phyloP scores from a whole-genome alignment of 2,329 filamentous ascomycete genomes.

The Cytospora paraplurivora region DNA sequence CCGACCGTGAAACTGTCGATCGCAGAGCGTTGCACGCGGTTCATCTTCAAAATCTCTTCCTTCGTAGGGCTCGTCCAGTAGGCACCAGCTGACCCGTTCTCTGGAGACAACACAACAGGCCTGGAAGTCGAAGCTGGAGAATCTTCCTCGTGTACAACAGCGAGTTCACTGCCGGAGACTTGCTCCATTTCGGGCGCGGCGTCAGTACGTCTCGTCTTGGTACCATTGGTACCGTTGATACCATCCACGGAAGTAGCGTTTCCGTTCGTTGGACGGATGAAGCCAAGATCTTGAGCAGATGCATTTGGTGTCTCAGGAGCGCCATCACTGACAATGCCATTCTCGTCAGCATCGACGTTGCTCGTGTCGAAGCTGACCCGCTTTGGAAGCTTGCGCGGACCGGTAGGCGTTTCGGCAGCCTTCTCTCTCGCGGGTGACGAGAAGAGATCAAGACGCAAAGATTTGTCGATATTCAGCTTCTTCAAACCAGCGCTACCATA shows the following conservation, averaged over 20 bases:
- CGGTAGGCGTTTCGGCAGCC: conserved; percentile 43
- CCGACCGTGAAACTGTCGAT: conserved; percentile 80
- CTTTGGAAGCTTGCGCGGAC: conserved; percentile 68
- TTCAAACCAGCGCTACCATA: conserved; percentile 75
- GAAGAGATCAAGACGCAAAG: conserved; percentile 74
- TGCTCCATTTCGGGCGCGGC: conserved; percentile 65
- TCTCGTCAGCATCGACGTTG: conserved; percentile 50
- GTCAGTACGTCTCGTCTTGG: conserved; percentile 36
- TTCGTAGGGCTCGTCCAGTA: conserved; percentile 86
- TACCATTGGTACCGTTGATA: conserved; percentile 47
- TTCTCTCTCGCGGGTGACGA: conserved; percentile 60
- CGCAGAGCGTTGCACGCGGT: conserved; percentile 73
- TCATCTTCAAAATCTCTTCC: conserved; percentile 77
- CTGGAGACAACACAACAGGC: conserved; percentile 34
- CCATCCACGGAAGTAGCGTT: conserved; percentile 46
- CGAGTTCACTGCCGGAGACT: conserved; percentile 72
- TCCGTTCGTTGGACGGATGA: conserved; percentile 56
- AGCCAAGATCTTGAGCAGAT: conserved; percentile 59
- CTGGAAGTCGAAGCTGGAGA: conserved; percentile 39
- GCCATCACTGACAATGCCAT: conserved; percentile 36
- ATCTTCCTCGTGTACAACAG: conserved; percentile 76
- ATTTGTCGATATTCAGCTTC: conserved; percentile 89
- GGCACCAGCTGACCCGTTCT: conserved; percentile 61
- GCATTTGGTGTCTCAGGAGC: conserved; percentile 45
- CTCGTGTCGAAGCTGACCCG: conserved; percentile 88